Evolutionary conservation across 371 early-diverging fungal genomes (phyloP).

Genomic region (Rhizopus arrhizus): DNA sequence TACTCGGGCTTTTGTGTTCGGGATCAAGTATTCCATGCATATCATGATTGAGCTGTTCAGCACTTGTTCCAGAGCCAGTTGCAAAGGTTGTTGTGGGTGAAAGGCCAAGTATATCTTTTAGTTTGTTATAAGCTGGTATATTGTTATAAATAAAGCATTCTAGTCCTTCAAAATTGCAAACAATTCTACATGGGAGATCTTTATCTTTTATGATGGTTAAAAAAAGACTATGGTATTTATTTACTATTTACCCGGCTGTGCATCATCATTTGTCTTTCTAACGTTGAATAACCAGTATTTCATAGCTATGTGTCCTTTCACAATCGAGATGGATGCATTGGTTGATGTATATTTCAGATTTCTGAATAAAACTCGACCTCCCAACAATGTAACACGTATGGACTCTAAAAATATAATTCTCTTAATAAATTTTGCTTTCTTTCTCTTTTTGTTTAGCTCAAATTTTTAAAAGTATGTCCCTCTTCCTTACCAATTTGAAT

Average conservation of each 20-base stretch:
- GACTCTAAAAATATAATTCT: slow-evolving; percentile 57
- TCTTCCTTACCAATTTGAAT: slow-evolving; percentile 68
- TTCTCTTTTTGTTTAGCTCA: background rate
- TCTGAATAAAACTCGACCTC: slow-evolving; percentile 81
- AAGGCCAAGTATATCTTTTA: slow-evolving; percentile 63
- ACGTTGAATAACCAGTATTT: slow-evolving; percentile 78
- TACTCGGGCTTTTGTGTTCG: slow-evolving; percentile 32
- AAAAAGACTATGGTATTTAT: background rate
- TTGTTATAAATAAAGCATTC: slow-evolving; percentile 88
- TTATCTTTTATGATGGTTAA: slow-evolving; percentile 15
- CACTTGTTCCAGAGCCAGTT: background rate
- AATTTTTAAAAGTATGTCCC: background rate
- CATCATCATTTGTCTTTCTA: slow-evolving; percentile 42
- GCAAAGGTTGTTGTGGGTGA: slow-evolving; percentile 9
- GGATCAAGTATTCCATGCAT: slow-evolving; percentile 30
- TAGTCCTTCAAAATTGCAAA: slow-evolving; percentile 75
- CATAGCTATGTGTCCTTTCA: slow-evolving; percentile 80
- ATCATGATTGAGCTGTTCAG: slow-evolving; percentile 5
- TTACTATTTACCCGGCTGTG: slow-evolving; percentile 10
- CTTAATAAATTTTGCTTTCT: background rate
- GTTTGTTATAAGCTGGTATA: slow-evolving; percentile 69
- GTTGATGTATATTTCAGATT: slow-evolving; percentile 75
- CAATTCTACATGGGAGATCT: slow-evolving; percentile 64
- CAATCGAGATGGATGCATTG: slow-evolving; percentile 72
- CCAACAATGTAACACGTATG: slow-evolving; percentile 72